A percentile compares a stretch with the other conserved stretches of the same genome.
Evolutionary conservation across 371 early-diverging fungal genomes (phyloP).

Genomic region (Mortierella sp.): DNA sequence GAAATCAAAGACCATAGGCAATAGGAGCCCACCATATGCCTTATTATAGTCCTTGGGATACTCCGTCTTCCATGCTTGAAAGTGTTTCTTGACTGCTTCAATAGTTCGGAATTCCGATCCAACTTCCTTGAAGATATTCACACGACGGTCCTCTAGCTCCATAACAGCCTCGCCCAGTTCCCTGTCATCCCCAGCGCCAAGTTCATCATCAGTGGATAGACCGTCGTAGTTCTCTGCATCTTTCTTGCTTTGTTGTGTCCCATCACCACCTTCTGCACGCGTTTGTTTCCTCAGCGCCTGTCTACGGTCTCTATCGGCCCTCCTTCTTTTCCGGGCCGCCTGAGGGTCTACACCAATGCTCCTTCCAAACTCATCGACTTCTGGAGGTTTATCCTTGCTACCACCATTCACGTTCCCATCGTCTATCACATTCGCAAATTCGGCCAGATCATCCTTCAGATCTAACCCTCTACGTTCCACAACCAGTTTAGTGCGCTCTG

Average conservation of each 20-base stretch:
- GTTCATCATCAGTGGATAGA: slow-evolving; percentile 69
- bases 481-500: slow-evolving; percentile 58
- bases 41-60: slow-evolving; percentile 76
- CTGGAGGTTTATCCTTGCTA: slow-evolving; percentile 24
- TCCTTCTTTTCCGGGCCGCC: slow-evolving; percentile 56
- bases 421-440: slow-evolving; percentile 62
- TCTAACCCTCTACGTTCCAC: slow-evolving; percentile 59
- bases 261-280: not conserved
- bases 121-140: slow-evolving; percentile 62
- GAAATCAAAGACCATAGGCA: slow-evolving; percentile 80
- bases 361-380: slow-evolving; percentile 67
- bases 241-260: not conserved
- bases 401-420: slow-evolving; percentile 14
- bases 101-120: slow-evolving; percentile 68
- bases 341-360: slow-evolving; percentile 44
- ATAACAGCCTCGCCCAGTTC: slow-evolving; percentile 51
- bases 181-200: slow-evolving; percentile 58
- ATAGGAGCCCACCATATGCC: slow-evolving; percentile 76
- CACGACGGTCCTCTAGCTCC: slow-evolving; percentile 41
- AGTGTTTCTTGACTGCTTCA: slow-evolving; percentile 65
- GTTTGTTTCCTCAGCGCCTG: slow-evolving; percentile 15
- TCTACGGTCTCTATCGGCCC: slow-evolving; percentile 43
- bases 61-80: slow-evolving; percentile 75
- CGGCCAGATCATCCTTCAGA: slow-evolving; percentile 62
- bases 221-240: slow-evolving; percentile 50